Evolutionary conservation across 768 basidiomycete genomes (phyloP), one percentile per base, ranked within the genome.

Genomic region (Rhodotorula diobovata): DNA sequence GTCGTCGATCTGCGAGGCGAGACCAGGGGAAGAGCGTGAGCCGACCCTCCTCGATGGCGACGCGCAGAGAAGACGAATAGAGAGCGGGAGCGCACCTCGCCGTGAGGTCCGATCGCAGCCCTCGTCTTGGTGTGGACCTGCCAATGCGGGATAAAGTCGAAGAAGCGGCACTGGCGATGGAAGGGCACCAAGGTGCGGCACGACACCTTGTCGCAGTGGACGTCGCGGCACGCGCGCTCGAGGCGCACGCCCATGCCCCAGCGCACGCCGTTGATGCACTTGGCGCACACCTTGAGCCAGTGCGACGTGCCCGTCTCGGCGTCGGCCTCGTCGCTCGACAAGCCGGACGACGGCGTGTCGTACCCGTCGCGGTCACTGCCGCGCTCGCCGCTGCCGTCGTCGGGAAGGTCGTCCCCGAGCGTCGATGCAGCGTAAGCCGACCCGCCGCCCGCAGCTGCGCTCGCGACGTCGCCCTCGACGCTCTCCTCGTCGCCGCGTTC

Each of bases 201-300:
- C 8, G 45, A 20, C 9, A 45, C 21, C 30, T 69, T 53, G 10
- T 41, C 14, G 78, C 94, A 97, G 64, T 86, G 87, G 39, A 77
- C 75, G 35, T 82, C 79, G 4, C 86, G 85, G 80, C 94, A 97
- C 0, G 93, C 84, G 60, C 92, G 84, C 80, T 98, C 94, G 45
- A 93, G 84, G 12, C 85, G 83, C 76, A 90, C 86, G 8, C 93
- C 90, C 37, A 95, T 84, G 10, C 94, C 94, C 79, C 91, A 93
- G 41, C 90, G 85, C 15, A 93, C 88, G 39, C 93, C 93, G 59
- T 90, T 90, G 30, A 85, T 84, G 72, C 95, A 84, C 76, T 90
- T 89, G 30, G 93, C 93, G 73, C 89, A 90, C 35, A 90, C 83
- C 80, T 94, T 96, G 59, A 84, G 79, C 58, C 82, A 82, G 63